Conservation (phyloP, 176 grass and related monocot genomes). For the Oryza nivara region DNA sequence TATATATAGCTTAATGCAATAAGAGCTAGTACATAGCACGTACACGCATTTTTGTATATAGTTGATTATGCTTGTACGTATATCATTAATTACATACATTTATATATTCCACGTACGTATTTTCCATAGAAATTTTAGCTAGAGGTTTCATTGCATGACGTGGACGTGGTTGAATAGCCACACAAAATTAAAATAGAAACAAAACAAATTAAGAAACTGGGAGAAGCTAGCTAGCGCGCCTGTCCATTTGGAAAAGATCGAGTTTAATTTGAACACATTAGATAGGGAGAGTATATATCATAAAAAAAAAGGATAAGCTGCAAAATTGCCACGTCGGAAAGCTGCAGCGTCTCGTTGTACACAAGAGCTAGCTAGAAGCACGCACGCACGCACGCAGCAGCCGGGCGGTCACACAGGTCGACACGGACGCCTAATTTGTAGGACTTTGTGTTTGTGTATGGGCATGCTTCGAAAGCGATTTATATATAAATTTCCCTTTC, state of each 20-base stretch:
- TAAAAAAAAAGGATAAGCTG: constrained; percentile 39
- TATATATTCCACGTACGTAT: background rate
- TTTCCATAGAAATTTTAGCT: background rate
- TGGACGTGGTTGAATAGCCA: constrained; percentile 13
- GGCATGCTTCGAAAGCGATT: background rate
- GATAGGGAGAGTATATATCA: background rate
- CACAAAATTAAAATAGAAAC: background rate
- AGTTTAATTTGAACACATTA: background rate
- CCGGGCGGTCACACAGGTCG: too few species aligned
- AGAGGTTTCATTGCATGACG: background rate
- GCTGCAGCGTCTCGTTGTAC: background rate
- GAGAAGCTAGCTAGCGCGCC: background rate
- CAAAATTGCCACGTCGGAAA: background rate
- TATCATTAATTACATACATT: background rate
- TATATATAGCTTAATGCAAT: background rate
- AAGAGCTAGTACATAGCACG: background rate
- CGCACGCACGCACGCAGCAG: background rate
- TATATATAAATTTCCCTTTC: background rate
- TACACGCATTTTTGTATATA: too few species aligned
- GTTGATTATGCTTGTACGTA: background rate
- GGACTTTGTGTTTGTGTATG: background rate
- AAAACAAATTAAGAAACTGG: background rate
- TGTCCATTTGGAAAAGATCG: background rate
- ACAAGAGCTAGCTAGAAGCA: background rate
- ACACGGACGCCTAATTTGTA: background rate